phyloP scores from a whole-genome alignment of 1,139 yeast species.

The Debaryomyces subglobosus region DNA sequence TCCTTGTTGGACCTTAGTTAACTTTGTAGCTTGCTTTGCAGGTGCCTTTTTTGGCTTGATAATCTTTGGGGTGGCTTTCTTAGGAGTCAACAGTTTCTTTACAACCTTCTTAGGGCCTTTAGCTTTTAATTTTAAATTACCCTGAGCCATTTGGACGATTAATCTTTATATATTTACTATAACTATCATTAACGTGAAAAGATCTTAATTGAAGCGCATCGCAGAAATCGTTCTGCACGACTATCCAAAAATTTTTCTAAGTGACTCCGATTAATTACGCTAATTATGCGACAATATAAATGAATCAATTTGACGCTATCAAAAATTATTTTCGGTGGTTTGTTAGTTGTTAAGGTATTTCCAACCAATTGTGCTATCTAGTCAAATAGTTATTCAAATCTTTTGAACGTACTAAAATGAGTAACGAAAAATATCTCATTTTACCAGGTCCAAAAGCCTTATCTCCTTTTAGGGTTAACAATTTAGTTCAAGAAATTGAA shows the following conservation, averaged over 20 bases:
- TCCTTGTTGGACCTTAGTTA: slow-evolving; percentile 66
- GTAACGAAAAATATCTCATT: slow-evolving; percentile 45
- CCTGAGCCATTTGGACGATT: slow-evolving; percentile 55
- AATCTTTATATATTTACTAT: neutral
- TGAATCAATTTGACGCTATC: neutral
- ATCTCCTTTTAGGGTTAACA: slow-evolving; percentile 81
- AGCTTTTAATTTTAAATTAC: slow-evolving; percentile 50
- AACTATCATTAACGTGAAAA: no score
- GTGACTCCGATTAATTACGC: slow-evolving; percentile 2
- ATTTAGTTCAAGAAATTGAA: slow-evolving; percentile 72
- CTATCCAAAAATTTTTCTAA: neutral
- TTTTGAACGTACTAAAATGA: slow-evolving; percentile 8
- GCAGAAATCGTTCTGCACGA: slow-evolving; percentile 5
- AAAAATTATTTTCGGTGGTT: slow-evolving; percentile 1
- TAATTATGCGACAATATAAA: slow-evolving; percentile 1
- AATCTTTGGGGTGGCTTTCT: slow-evolving; percentile 69
- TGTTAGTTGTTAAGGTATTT: slow-evolving; percentile 2
- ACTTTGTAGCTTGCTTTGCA: slow-evolving; percentile 46
- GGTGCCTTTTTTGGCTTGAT: slow-evolving; percentile 68
- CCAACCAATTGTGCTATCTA: neutral
- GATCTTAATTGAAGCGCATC: slow-evolving; percentile 11
- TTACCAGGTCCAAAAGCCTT: slow-evolving; percentile 91
- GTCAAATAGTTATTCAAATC: slow-evolving; percentile 1
- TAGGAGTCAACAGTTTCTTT: slow-evolving; percentile 60
- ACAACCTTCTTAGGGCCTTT: slow-evolving; percentile 55